Conservation (phyloP, 2,329 filamentous ascomycete species). For the Penicillium sp. region DNA sequence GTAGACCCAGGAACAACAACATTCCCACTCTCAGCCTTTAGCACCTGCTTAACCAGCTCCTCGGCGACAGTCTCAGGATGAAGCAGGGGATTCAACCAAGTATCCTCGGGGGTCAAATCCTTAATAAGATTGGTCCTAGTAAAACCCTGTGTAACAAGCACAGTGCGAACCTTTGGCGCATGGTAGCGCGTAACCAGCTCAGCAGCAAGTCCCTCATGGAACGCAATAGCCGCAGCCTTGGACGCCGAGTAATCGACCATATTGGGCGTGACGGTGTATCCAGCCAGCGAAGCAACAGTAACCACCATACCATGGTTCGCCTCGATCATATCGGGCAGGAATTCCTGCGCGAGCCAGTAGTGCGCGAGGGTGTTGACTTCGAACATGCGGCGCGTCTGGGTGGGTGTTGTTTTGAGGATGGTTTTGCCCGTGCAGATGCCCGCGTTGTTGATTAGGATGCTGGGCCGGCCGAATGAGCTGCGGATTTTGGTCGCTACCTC, state of each 20-base stretch:
- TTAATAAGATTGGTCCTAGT: conserved; percentile 61
- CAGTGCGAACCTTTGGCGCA: conserved; percentile 60
- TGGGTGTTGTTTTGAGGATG: conserved; percentile 58
- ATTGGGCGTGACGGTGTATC: conserved; percentile 58
- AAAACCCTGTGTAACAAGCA: conserved; percentile 64
- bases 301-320: conserved; percentile 70
- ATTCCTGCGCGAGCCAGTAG: conserved; percentile 64
- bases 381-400: conserved; percentile 62
- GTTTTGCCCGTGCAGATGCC: conserved; percentile 53
- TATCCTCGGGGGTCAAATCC: conserved; percentile 52
- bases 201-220: conserved; percentile 63
- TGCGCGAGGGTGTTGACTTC: conserved; percentile 68
- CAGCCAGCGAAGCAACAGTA: conserved; percentile 64
- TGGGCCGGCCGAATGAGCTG: conserved; percentile 59
- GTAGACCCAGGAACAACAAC: conserved; percentile 53
- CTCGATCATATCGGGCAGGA: conserved; percentile 63
- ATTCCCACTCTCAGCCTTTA: conserved; percentile 57
- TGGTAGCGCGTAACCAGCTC: conserved; percentile 61
- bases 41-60: conserved; percentile 58
- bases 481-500: conserved; percentile 54
- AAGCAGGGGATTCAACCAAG: conserved; percentile 54
- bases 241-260: conserved; percentile 67
- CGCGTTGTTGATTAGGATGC: conserved; percentile 54
- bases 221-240: conserved; percentile 64
- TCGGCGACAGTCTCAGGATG: conserved; percentile 64